These are phyloP conservation scores for Byssochlamys sp. DNA, from an alignment of 2,329 filamentous ascomycete genomes.

Conservation along the genomic window DNA sequence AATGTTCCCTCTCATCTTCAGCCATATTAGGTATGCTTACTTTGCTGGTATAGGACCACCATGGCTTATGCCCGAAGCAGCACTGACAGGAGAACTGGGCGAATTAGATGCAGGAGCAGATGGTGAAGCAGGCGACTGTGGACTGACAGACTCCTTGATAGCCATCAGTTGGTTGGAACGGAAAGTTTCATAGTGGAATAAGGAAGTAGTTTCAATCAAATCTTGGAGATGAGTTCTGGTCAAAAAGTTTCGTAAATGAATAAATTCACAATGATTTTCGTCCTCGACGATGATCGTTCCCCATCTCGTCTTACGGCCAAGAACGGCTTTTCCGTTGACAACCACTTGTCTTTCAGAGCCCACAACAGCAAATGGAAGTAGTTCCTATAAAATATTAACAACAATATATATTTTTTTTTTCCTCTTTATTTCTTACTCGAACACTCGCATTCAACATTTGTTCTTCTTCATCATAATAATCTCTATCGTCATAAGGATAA, in stretches of 20 bases:
- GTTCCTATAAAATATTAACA: background rate
- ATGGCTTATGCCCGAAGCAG: too few relatives aligned
- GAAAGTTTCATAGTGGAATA: constrained; percentile 99
- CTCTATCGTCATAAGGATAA: constrained; percentile 99
- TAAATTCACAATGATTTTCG: constrained; percentile 98
- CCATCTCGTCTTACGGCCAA: constrained; percentile 97
- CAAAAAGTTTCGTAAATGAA: constrained; percentile 96
- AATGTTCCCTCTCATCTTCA: too few relatives aligned
- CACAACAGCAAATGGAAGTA: constrained; percentile 85
- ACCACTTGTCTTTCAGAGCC: constrained; percentile 97
- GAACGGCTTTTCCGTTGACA: constrained; percentile 92
- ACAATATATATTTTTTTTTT: too few relatives aligned
- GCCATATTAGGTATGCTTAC: too few relatives aligned
- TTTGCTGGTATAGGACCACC: too few relatives aligned
- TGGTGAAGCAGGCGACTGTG: too few relatives aligned
- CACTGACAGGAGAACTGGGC: too few relatives aligned
- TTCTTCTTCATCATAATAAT: constrained; percentile 98
- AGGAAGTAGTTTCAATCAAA: constrained; percentile 95
- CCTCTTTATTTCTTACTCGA: too few relatives aligned
- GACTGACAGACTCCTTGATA: constrained; percentile 96
- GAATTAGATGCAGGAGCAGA: too few relatives aligned
- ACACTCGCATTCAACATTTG: constrained; percentile 48
- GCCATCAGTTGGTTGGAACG: constrained; percentile 96
- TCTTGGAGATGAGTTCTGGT: constrained; percentile 97
- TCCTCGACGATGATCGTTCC: constrained; percentile 99